Percentiles rank a stretch among this genome's conserved stretches.
These are phyloP conservation scores for Diospyros lotus DNA, from an alignment of 148 eudicot genomes.

Conservation along the genomic window DNA sequence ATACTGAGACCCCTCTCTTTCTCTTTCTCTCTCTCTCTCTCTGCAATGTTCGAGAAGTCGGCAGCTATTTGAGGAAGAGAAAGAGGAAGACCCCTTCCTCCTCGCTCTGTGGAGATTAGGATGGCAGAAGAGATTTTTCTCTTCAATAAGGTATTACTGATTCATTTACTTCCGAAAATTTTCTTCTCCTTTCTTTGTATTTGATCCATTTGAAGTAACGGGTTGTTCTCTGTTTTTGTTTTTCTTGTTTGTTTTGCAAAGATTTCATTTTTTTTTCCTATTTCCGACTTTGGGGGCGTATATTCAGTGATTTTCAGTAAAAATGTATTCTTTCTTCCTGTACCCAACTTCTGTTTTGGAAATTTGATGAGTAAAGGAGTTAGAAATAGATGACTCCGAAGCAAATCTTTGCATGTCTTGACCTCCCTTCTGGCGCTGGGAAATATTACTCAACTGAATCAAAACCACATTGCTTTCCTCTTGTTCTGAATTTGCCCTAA, in stretches of 20 bases:
- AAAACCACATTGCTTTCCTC: background rate
- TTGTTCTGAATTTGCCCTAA: background rate
- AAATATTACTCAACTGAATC: background rate
- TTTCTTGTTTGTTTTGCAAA: background rate
- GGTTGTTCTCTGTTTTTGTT: conserved; percentile 13
- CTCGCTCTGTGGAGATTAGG: conserved; percentile 2
- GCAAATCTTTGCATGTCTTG: conserved; percentile 4
- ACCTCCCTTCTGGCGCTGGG: background rate
- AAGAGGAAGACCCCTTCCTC: background rate
- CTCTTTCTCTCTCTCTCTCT: background rate
- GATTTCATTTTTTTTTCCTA: background rate
- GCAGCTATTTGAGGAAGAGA: background rate
- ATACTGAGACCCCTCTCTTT: background rate
- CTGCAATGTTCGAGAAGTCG: background rate
- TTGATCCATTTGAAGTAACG: conserved; percentile 13
- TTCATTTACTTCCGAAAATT: background rate
- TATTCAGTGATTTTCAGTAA: background rate
- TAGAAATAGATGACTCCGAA: conserved; percentile 4
- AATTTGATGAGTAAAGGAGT: conserved; percentile 3
- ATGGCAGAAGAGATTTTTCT: conserved; percentile 55
- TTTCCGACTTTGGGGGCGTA: background rate
- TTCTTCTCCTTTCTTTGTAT: background rate
- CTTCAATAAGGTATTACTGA: conserved; percentile 40
- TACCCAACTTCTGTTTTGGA: background rate
- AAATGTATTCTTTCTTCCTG: background rate